Evolutionary conservation across 148 eudicot genomes (phyloP).

Genomic region (Rheum nobile): DNA sequence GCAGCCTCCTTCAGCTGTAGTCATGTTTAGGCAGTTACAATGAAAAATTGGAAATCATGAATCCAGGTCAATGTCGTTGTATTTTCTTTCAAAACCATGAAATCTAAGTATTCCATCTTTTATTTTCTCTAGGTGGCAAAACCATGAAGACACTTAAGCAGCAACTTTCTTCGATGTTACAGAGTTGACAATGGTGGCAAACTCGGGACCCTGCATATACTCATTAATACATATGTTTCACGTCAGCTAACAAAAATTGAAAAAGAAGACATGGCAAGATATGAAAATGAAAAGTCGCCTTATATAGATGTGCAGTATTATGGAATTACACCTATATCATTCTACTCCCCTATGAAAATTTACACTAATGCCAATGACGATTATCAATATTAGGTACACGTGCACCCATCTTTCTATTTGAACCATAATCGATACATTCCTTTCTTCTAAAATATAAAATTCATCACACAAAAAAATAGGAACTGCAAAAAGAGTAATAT

Average conservation of each 20-base stretch:
- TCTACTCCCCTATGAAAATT: background rate
- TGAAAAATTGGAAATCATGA: background rate
- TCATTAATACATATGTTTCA: background rate
- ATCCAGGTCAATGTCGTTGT: background rate
- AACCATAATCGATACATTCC: background rate
- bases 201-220: constrained; percentile 76
- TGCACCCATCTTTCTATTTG: background rate
- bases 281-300: background rate
- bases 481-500: background rate
- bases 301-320: background rate
- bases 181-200: constrained; percentile 79
- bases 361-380: background rate
- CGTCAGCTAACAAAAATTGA: background rate
- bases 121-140: constrained; percentile 6
- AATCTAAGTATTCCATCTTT: constrained; percentile 1
- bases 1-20: background rate
- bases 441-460: background rate
- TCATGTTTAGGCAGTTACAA: background rate
- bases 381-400: too few relatives aligned
- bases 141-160: constrained; percentile 35
- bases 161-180: constrained; percentile 91
- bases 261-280: background rate
- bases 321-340: background rate
- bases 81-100: constrained; percentile 3
- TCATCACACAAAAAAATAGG: background rate